Conservation (phyloP, 1,284 basidiomycete species). For the Naganishia albida region DNA sequence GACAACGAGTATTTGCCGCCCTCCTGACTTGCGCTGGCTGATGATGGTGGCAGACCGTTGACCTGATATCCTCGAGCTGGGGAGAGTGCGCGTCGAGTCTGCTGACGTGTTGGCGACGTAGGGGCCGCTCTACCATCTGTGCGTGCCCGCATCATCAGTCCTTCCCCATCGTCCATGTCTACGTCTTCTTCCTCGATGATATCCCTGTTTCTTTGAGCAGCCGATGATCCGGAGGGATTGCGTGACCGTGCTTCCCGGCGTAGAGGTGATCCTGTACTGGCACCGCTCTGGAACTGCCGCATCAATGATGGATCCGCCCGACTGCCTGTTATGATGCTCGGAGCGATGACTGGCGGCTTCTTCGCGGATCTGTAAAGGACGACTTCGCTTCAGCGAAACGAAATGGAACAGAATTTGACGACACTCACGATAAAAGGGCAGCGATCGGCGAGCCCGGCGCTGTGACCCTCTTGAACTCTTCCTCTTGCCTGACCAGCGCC, state of each 20-base stretch:
- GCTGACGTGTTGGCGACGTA: slow-evolving; percentile 41
- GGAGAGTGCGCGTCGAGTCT: slow-evolving; percentile 20
- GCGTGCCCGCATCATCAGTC: slow-evolving; percentile 58
- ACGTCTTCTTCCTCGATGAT: slow-evolving; percentile 60
- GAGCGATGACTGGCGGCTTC: slow-evolving; percentile 78
- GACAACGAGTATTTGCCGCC: not conserved
- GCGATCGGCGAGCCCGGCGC: slow-evolving; percentile 94
- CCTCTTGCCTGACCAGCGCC: slow-evolving; percentile 78
- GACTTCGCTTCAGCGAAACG: not conserved
- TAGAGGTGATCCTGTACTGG: slow-evolving; percentile 39
- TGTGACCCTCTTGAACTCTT: slow-evolving; percentile 92
- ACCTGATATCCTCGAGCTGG: slow-evolving; percentile 23
- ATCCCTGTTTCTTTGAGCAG: slow-evolving; percentile 44
- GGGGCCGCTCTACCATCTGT: slow-evolving; percentile 72
- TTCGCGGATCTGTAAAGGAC: slow-evolving; percentile 66
- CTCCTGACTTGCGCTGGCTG: slow-evolving; percentile 4
- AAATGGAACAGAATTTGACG: not conserved
- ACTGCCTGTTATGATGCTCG: slow-evolving; percentile 37
- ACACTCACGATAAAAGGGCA: slow-evolving; percentile 65
- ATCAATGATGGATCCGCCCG: slow-evolving; percentile 61
- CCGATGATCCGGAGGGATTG: slow-evolving; percentile 38
- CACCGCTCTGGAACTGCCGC: slow-evolving; percentile 58
- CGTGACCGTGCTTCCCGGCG: slow-evolving; percentile 20
- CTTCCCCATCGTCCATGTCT: slow-evolving; percentile 43
- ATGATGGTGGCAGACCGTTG: slow-evolving; percentile 11